Evolutionary conservation across 768 basidiomycete genomes (phyloP).

Genomic region (Daedaleopsis sinensis): DNA sequence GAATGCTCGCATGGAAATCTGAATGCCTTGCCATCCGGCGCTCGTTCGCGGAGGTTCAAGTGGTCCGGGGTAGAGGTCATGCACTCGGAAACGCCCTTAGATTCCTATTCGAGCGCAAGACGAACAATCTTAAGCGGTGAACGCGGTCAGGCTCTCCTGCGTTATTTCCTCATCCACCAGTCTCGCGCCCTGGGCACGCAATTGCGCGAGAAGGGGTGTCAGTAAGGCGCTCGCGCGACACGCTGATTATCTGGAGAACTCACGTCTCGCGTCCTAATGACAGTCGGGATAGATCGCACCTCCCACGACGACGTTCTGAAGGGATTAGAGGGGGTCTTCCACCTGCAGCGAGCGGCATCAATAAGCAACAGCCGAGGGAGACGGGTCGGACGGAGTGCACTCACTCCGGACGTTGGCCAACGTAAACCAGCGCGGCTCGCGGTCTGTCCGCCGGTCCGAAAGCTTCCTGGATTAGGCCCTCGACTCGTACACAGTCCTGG

Average conservation of each 20-base stretch:
- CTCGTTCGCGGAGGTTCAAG: background rate
- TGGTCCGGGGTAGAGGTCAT: background rate
- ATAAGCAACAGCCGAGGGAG: conserved; percentile 1
- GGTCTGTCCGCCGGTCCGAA: conserved; percentile 51
- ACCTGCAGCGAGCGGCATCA: conserved; percentile 45
- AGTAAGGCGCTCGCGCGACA: background rate
- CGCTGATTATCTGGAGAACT: conserved; percentile 25
- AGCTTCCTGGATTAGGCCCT: conserved; percentile 51
- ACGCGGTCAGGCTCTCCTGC: conserved; percentile 16
- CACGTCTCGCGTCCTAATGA: conserved; percentile 63
- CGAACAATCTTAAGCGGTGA: conserved; percentile 4
- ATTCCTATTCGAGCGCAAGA: background rate
- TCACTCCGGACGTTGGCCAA: conserved; percentile 67
- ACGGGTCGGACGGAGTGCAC: conserved; percentile 29
- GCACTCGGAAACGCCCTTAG: background rate
- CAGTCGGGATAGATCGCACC: conserved; percentile 62
- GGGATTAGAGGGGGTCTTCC: conserved; percentile 61
- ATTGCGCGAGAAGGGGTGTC: background rate
- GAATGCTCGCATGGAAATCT: background rate
- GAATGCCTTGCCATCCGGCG: conserved; percentile 1
- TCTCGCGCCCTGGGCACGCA: conserved; percentile 31
- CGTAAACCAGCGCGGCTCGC: conserved; percentile 64
- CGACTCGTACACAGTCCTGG: conserved; percentile 70
- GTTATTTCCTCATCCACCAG: conserved; percentile 47
- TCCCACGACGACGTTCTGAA: conserved; percentile 69